A percentile compares a stretch with the other conserved stretches of the same genome.
phyloP scores from a whole-genome alignment of 2,329 filamentous ascomycete species.

The Phyllosticta capitalensis region DNA sequence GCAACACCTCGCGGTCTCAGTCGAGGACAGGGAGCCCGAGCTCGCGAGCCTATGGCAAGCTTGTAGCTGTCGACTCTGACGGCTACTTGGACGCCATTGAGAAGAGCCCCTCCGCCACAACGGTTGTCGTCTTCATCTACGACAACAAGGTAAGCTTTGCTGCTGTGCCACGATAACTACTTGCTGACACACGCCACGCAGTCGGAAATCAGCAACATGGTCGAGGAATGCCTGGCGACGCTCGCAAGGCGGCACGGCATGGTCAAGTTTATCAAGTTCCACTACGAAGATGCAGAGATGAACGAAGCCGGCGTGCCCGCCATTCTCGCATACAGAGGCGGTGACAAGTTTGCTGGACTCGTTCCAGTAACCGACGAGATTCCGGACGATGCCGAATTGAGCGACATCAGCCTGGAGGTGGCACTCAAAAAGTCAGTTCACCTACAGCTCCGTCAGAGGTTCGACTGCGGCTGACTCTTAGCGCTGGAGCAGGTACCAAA shows the following conservation, averaged over 20 bases:
- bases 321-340: constrained; percentile 77
- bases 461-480: background rate
- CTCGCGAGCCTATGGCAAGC: constrained; percentile 64
- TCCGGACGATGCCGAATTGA: constrained; percentile 48
- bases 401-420: constrained; percentile 46
- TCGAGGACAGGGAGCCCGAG: constrained; percentile 67
- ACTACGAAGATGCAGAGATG: constrained; percentile 90
- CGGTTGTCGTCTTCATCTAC: constrained; percentile 89
- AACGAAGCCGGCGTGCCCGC: constrained; percentile 81
- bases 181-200: constrained; percentile 28
- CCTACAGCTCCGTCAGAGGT: background rate
- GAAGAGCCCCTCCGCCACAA: constrained; percentile 69
- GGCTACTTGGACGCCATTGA: constrained; percentile 97
- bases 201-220: constrained; percentile 68
- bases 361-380: constrained; percentile 82
- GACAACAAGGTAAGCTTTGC: constrained; percentile 61
- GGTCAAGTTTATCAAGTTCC: constrained; percentile 81
- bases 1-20: constrained; percentile 28
- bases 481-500: constrained; percentile 9
- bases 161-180: constrained; percentile 12
- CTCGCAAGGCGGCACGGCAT: constrained; percentile 62
- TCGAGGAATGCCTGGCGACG: constrained; percentile 68
- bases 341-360: constrained; percentile 83
- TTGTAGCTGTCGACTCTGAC: constrained; percentile 77
- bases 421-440: constrained; percentile 45